A percentile compares a stretch with the other conserved stretches of the same genome.
Conservation (phyloP, 805 yeast genomes). For the Huiozyma naganishii region DNA sequence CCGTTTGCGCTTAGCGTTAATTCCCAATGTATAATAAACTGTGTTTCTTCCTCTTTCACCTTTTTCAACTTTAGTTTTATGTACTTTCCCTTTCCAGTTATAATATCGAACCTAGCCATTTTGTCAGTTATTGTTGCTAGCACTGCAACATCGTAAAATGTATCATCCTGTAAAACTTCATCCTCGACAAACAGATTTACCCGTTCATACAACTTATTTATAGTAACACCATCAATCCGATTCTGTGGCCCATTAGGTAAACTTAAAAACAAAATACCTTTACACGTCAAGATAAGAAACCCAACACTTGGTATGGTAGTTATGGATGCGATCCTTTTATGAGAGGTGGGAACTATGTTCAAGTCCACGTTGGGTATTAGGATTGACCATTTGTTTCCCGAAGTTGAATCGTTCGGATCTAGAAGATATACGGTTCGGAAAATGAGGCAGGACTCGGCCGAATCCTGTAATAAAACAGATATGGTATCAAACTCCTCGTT, state of each 20-base stretch:
- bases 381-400: constrained; percentile 2
- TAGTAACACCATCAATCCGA: constrained; percentile 5
- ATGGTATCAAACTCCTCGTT: constrained; percentile 10
- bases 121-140: neutral
- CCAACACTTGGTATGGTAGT: constrained; percentile 15
- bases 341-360: too few species aligned
- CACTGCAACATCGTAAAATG: neutral
- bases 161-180: neutral
- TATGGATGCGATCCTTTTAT: neutral
- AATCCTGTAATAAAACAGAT: constrained; percentile 5
- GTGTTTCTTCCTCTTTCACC: constrained; percentile 5
- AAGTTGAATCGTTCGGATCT: neutral
- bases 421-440: constrained; percentile 7
- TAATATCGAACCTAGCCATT: neutral
- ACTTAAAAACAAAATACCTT: constrained; percentile 6
- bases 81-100: neutral
- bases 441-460: neutral
- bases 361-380: constrained; percentile 1
- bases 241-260: constrained; percentile 13
- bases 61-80: constrained; percentile 1
- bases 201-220: constrained; percentile 2
- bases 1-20: neutral
- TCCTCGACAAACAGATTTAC: constrained; percentile 1
- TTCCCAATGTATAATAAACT: constrained; percentile 4
- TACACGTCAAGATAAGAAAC: constrained; percentile 10